These are phyloP conservation scores for Blastobotrys malaysiensis DNA, from an alignment of 1,139 yeast genomes.

Conservation along the genomic window DNA sequence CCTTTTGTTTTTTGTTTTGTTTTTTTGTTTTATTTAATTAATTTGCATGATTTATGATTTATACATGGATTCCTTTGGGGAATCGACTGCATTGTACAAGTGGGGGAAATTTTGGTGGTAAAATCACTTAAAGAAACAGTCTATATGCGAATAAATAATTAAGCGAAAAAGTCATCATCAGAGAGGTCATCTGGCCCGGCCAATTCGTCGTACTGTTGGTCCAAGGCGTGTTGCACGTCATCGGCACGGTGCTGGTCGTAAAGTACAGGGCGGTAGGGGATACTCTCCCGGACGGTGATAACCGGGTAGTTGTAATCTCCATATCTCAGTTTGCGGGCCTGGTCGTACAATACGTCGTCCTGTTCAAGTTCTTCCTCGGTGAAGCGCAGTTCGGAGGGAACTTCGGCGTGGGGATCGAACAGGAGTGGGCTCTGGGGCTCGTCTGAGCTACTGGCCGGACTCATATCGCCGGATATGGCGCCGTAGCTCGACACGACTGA, in stretches of 20 bases:
- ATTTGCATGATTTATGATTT: not conserved
- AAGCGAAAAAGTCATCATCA: conserved; percentile 11
- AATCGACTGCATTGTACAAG: too few relatives aligned
- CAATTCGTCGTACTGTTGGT: conserved; percentile 11
- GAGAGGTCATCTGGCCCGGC: conserved; percentile 10
- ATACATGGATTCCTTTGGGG: too few relatives aligned
- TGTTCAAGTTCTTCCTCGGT: conserved; percentile 33
- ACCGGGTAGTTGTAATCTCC: conserved; percentile 59
- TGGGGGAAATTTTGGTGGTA: not conserved
- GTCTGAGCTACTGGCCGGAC: not conserved
- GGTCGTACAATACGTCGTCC: conserved; percentile 41
- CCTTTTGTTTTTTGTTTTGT: conserved; percentile 1
- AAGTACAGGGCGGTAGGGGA: conserved; percentile 19
- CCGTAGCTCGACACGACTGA: not conserved
- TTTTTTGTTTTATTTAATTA: not conserved
- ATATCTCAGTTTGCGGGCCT: conserved; percentile 43
- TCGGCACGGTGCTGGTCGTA: conserved; percentile 18
- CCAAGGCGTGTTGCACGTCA: conserved; percentile 18
- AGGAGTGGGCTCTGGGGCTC: not conserved
- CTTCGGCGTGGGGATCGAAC: not conserved
- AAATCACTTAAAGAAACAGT: not conserved
- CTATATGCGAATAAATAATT: not conserved
- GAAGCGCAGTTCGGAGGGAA: not conserved
- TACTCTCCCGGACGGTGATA: conserved; percentile 42
- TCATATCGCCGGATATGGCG: not conserved